Percentiles rank a stretch among this genome's conserved stretches.
Evolutionary conservation across 2,329 filamentous ascomycete genomes (phyloP).

Genomic region (Fusarium sp.): DNA sequence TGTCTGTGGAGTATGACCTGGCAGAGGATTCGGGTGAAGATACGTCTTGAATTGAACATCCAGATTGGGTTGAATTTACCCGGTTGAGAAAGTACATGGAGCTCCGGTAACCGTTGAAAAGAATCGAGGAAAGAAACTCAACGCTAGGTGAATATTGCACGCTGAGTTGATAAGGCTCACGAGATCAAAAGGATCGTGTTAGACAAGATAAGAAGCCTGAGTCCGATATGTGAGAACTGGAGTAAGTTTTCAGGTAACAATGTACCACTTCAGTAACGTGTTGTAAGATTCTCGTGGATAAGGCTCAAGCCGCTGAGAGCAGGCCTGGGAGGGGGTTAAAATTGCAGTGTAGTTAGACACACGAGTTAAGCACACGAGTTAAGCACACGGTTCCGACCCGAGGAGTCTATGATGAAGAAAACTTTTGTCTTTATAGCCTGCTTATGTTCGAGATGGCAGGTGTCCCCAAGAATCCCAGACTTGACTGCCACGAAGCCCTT

Average conservation of each 20-base stretch:
- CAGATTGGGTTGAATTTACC: rapidly evolving
- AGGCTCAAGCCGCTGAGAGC: neutral
- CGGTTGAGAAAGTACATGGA: neutral
- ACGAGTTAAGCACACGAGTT: neutral
- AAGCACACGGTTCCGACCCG: neutral
- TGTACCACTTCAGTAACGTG: neutral
- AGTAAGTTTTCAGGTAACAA: neutral
- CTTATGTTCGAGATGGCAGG: no score
- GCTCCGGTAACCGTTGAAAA: neutral
- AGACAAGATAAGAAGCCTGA: rapidly evolving
- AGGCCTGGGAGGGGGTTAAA: neutral
- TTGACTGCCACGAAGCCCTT: no score
- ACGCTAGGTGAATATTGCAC: neutral
- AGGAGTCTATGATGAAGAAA: rapidly evolving
- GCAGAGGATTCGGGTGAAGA: neutral
- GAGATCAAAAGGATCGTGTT: rapidly evolving
- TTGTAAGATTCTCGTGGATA: no score
- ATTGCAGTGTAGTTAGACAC: neutral
- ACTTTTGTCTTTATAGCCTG: neutral
- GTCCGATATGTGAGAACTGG: neutral
- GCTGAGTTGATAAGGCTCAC: neutral
- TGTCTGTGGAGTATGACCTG: neutral
- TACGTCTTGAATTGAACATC: neutral
- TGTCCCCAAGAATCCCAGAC: no score
- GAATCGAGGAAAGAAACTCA: neutral